Evolutionary conservation across 73 alveolate species (phyloP).

Genomic region (Stentor coeruleus): DNA sequence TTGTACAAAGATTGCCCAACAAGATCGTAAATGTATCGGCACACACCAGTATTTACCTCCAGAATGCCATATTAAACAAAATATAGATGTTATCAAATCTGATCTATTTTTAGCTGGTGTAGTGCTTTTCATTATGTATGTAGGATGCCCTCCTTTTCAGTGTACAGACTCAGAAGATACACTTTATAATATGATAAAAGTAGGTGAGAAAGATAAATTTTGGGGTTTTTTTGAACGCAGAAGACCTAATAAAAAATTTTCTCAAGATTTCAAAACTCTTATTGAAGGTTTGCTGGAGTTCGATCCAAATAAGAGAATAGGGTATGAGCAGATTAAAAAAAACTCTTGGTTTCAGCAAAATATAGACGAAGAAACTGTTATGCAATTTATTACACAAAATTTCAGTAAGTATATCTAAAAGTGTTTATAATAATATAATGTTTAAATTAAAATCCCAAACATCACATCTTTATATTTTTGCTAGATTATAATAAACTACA

Average conservation of each 20-base stretch:
- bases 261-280: background rate
- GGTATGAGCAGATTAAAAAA: too few species aligned
- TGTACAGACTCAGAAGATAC: constrained; percentile 43
- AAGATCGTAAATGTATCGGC: constrained; percentile 56
- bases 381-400: too few species aligned
- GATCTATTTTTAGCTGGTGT: constrained; percentile 57
- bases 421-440: too few species aligned
- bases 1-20: constrained; percentile 50
- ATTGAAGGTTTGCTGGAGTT: background rate
- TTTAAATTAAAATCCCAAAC: too few species aligned
- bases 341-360: background rate
- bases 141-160: constrained; percentile 67
- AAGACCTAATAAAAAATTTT: background rate
- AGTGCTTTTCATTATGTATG: constrained; percentile 51
- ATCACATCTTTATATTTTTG: too few species aligned
- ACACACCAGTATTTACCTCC: constrained; percentile 67
- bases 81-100: constrained; percentile 33
- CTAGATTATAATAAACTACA: too few species aligned
- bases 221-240: background rate
- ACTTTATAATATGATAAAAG: too few species aligned
- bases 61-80: constrained; percentile 34
- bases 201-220: background rate
- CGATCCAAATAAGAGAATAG: background rate
- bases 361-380: background rate
- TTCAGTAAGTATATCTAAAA: too few species aligned